These are phyloP conservation scores for Pythium sukuiense DNA, from an alignment of 352 stramenopile genomes.

Conservation along the genomic window DNA sequence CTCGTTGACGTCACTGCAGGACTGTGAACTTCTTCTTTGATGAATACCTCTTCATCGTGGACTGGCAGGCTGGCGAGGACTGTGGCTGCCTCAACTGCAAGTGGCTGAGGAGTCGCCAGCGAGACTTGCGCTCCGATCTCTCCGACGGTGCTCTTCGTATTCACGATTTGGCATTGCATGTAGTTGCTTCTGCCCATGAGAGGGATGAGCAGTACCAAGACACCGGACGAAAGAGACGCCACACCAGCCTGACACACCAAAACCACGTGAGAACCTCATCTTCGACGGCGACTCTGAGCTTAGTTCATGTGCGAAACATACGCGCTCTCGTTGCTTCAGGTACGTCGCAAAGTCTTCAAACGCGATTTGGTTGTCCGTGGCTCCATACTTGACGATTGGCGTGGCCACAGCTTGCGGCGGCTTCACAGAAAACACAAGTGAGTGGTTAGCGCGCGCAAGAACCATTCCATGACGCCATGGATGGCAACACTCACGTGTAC, in stretches of 20 bases:
- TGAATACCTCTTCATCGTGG: background rate
- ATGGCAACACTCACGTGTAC: slow-evolving; percentile 39
- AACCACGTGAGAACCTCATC: background rate
- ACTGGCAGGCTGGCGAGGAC: background rate
- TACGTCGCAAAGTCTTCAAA: slow-evolving; percentile 59
- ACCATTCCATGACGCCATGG: background rate
- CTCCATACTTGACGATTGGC: slow-evolving; percentile 28
- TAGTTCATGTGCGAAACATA: slow-evolving; percentile 21
- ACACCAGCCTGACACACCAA: slow-evolving; percentile 49
- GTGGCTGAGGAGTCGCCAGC: background rate
- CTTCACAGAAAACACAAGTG: slow-evolving; percentile 22
- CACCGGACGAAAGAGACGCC: slow-evolving; percentile 38
- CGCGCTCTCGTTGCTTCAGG: slow-evolving; percentile 49
- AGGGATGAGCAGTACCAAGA: slow-evolving; percentile 57
- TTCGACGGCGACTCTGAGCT: no score
- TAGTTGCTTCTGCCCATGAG: slow-evolving; percentile 36
- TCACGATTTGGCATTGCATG: slow-evolving; percentile 58
- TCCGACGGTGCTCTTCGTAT: slow-evolving; percentile 31
- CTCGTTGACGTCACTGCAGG: background rate
- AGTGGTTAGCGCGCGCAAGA: background rate
- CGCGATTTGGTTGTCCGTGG: slow-evolving; percentile 18
- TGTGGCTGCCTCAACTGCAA: background rate
- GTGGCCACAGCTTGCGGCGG: slow-evolving; percentile 51
- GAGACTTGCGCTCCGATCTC: slow-evolving; percentile 29
- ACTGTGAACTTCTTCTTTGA: background rate